These are phyloP conservation scores for Galerina sulciceps DNA, from an alignment of 768 basidiomycete genomes.

Conservation along the genomic window DNA sequence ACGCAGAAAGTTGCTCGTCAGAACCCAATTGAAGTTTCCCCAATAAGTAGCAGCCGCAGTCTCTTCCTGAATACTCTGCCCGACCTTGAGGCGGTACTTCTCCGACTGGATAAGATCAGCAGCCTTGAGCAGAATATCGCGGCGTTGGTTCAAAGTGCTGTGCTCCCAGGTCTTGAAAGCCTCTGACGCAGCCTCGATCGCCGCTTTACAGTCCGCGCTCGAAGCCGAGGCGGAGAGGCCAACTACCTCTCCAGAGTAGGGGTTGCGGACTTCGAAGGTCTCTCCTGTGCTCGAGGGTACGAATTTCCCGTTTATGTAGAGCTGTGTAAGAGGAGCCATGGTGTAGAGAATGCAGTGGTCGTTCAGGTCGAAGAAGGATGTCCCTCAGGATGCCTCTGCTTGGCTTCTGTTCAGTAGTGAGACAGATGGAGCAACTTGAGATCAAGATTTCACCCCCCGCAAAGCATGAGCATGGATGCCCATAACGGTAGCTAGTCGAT, in stretches of 20 bases:
- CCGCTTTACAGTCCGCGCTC: conserved; percentile 45
- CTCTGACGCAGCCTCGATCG: conserved; percentile 46
- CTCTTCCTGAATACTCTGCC: conserved; percentile 39
- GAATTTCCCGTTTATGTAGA: conserved; percentile 45
- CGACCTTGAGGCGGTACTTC: conserved; percentile 40
- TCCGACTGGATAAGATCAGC: conserved; percentile 49
- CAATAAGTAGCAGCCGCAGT: conserved; percentile 37
- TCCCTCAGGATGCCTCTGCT: not conserved
- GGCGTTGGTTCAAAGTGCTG: conserved; percentile 35
- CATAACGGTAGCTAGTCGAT: too few relatives aligned
- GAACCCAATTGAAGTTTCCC: conserved; percentile 28
- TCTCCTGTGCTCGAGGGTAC: conserved; percentile 35
- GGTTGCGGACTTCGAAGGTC: conserved; percentile 52
- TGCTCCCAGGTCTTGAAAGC: conserved; percentile 56
- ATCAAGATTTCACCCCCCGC: too few relatives aligned
- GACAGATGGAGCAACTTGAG: too few relatives aligned
- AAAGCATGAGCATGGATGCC: too few relatives aligned
- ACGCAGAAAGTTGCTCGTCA: conserved; percentile 29
- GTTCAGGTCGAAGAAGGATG: not conserved
- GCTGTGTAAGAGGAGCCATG: conserved; percentile 36
- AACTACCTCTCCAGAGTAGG: conserved; percentile 44
- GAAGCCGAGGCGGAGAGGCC: conserved; percentile 51
- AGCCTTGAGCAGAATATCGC: conserved; percentile 52
- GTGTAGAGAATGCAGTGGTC: not conserved
- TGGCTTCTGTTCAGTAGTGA: too few relatives aligned